These are phyloP conservation scores for Puccinia triticina DNA, from an alignment of 1,284 basidiomycete genomes.

Conservation along the genomic window DNA sequence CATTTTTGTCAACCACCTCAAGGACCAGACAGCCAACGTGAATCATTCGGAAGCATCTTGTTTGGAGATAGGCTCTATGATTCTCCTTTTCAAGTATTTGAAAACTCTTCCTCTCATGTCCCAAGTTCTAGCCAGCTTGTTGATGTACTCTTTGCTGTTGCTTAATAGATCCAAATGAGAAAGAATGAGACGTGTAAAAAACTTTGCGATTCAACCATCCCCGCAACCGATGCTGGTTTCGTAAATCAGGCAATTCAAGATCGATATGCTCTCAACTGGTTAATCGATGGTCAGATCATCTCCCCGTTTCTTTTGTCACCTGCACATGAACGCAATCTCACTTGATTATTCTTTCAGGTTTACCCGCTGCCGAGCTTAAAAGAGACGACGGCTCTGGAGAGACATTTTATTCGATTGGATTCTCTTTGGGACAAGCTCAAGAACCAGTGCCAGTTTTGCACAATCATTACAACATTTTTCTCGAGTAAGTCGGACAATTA, in stretches of 20 bases:
- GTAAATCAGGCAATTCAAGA: slow-evolving; percentile 89
- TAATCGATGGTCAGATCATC: slow-evolving; percentile 34
- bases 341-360: slow-evolving; percentile 70
- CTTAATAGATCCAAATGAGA: slow-evolving; percentile 77
- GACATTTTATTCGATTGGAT: slow-evolving; percentile 70
- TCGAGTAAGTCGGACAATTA: slow-evolving; percentile 66
- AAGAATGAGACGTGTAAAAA: slow-evolving; percentile 72
- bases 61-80: slow-evolving; percentile 95
- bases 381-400: slow-evolving; percentile 75
- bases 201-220: slow-evolving; percentile 72
- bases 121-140: background rate
- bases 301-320: background rate
- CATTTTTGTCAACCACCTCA: slow-evolving; percentile 86
- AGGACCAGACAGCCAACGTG: slow-evolving; percentile 72
- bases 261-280: slow-evolving; percentile 90
- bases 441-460: slow-evolving; percentile 70
- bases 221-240: slow-evolving; percentile 73
- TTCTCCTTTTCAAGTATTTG: slow-evolving; percentile 75
- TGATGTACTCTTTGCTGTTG: slow-evolving; percentile 46
- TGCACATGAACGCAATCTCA: background rate
- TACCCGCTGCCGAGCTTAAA: slow-evolving; percentile 84
- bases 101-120: too few relatives aligned
- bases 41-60: slow-evolving; percentile 87
- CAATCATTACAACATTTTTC: slow-evolving; percentile 85
- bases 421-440: slow-evolving; percentile 59